Base-by-base conservation (phyloP, 805 yeast genomes). In the Metschnikowia koreensis region DNA sequence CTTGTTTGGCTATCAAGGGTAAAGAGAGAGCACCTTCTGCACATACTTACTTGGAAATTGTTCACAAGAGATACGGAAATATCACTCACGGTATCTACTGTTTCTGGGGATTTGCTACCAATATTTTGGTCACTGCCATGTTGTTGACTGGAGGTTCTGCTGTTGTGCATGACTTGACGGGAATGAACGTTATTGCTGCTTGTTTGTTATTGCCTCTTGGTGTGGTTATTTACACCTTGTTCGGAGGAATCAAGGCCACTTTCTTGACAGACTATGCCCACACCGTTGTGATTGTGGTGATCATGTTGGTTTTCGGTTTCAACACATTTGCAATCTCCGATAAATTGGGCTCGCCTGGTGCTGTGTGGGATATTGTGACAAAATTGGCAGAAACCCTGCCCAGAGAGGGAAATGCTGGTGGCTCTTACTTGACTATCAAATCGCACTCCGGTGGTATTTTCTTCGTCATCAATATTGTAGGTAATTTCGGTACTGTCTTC, bases 111-210 rank as follows among this genome's bases (percentile, higher is more conserved):
- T 71, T 89, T 49, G 92, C 92, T 6, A 89, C 97, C 36, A 92
- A 92, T 66, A 82, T 92, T 54, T 76, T 92, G 55, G 97, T 92
- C 52, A 89, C 96, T 31, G 96, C 96, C 3, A 90, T 90, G 97
- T 77, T 92, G 41, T 74, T 92, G 47, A 86, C 96, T 5, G 97
- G 97, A 54, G 97, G 96, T 34, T 83, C 96, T 42, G 94, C 96
- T 0, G 87, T 89, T 7, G 84, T 91, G 50, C 77, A 71, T 56
- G 87, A 86, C 60, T 75, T 92, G 56, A 90, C 97, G 2, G 97
- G 97, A 1, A 84, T 86, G 84, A 75, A 86, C 66, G 80, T 86
- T 3, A 86, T 83, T 38, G 97, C 97, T 7, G 87, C 91, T 1
- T 83, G 90, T 67, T 85, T 87, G 69, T 70, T 92, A 47, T 76